A percentile compares a stretch with the other conserved stretches of the same genome.
phyloP scores from a whole-genome alignment of 257 asterid species.

The Handroanthus guayacan region DNA sequence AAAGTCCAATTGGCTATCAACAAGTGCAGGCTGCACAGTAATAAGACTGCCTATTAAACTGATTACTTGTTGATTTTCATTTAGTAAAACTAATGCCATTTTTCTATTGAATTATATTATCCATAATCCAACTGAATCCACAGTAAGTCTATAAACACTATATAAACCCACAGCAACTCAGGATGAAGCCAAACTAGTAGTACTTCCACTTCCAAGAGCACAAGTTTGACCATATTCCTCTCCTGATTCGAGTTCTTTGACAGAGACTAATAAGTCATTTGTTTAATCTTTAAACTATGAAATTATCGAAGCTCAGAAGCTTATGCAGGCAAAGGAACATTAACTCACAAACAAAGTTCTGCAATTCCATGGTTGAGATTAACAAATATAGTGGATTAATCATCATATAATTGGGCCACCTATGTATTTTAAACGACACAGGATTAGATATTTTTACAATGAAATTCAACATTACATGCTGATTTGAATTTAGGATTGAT shows the following conservation, averaged over 20 bases:
- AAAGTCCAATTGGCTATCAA: constrained; percentile 42
- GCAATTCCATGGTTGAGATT: constrained; percentile 23
- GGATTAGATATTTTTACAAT: background rate
- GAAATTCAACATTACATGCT: too few relatives aligned
- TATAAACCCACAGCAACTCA: too few relatives aligned
- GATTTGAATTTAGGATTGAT: too few relatives aligned
- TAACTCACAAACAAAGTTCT: constrained; percentile 46
- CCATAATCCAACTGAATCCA: too few relatives aligned
- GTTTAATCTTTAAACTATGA: constrained; percentile 45
- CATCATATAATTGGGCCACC: too few relatives aligned
- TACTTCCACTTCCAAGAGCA: constrained; percentile 18
- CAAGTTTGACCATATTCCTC: constrained; percentile 27
- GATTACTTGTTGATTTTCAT: background rate
- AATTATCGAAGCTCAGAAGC: constrained; percentile 48
- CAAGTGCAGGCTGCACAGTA: constrained; percentile 64
- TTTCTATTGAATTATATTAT: background rate
- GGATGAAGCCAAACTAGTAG: too few relatives aligned
- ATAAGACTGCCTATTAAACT: too few relatives aligned
- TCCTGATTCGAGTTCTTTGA: constrained; percentile 15
- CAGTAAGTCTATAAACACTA: too few relatives aligned
- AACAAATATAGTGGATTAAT: too few relatives aligned
- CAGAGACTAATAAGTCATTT: constrained; percentile 43
- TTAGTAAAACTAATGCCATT: background rate
- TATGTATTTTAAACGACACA: background rate
- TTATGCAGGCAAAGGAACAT: constrained; percentile 45